These are phyloP conservation scores for Phytophthora chlamydospora DNA, from an alignment of 352 stramenopile genomes.

Conservation along the genomic window DNA sequence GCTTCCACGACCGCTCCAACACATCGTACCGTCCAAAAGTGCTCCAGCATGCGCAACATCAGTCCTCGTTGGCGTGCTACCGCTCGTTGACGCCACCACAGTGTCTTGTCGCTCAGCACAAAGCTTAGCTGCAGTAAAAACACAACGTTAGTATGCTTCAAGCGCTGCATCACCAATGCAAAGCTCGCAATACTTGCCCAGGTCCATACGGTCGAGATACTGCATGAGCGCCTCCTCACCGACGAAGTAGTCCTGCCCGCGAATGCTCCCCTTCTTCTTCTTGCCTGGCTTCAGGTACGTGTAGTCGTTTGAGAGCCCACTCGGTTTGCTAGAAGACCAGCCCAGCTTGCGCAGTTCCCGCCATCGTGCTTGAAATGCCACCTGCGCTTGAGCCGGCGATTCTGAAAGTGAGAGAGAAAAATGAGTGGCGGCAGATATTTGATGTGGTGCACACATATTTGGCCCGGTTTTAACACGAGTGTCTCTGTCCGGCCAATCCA, in stretches of 20 bases:
- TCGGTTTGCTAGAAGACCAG: conserved; percentile 2
- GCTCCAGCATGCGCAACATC: too few species aligned
- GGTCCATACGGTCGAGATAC: conserved; percentile 5
- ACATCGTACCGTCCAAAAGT: too few species aligned
- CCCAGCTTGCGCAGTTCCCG: conserved; percentile 1
- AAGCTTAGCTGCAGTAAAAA: too few species aligned
- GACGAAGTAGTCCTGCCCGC: conserved; percentile 1
- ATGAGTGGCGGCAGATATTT: conserved; percentile 10
- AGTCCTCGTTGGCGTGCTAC: too few species aligned
- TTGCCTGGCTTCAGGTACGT: conserved; percentile 7
- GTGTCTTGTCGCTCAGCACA: too few species aligned
- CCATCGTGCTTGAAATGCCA: conserved; percentile 11
- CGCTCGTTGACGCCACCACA: too few species aligned
- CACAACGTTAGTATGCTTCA: neutral
- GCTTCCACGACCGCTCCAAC: too few species aligned
- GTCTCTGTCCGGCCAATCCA: neutral
- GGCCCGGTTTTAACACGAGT: neutral
- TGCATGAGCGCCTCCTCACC: conserved; percentile 3
- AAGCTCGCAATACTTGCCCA: conserved; percentile 1
- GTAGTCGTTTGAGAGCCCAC: conserved; percentile 6
- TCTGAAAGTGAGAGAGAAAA: conserved; percentile 10
- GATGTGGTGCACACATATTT: conserved; percentile 2
- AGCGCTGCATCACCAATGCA: neutral
- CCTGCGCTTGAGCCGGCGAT: neutral
- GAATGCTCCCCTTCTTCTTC: neutral